Base-by-base conservation (phyloP, 2,329 filamentous ascomycete genomes). In the Calonectria ilicicola region DNA sequence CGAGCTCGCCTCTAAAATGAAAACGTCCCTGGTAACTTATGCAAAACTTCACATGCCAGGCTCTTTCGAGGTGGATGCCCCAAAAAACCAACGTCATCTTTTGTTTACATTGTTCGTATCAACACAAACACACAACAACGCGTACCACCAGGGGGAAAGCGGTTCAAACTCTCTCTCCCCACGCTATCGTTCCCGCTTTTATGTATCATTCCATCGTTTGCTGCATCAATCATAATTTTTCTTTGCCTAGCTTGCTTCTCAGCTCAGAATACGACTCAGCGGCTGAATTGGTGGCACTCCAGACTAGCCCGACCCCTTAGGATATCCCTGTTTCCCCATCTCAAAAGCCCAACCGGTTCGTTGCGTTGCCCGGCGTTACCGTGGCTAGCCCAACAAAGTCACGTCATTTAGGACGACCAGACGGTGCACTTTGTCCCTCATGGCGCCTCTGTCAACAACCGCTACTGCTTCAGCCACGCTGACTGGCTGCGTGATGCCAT, bases 11-110 rank as follows among this genome's bases (percentile, higher is more conserved):
- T n/a, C 64, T 64, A 51, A 72, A 72, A 72, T 72, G 64, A 72
- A 65, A 49, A 56, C 68, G 27, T 35, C 68, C 67, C 68, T 23
- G 42, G 68, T 67, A 29, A 51, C 40, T 71, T 65, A 67, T 67
- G 69, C 65, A 47, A 72, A 67, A 72, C 64, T 72, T 72, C 49
- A 60, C 70, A 72, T 69, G 66, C 60, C 63, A 51, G 32, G 51
- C 58, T 65, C 35, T 40, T 35, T 49, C 15, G 27, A 42, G 32
- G 23, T 58, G 21, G 44, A 38, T 35, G 29, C 42, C 12, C 44
- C 42, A 17, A 38, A 60, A 47, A 62, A 49, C 26, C 42, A 69
- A 69, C 66, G 70, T 69, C 70, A 72, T 69, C 44, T 29, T 53
- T 69, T 72, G 66, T 72, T 72, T 66, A 72, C 70, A 66, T 69